Conservation (phyloP, 257 asterid species). For the Solanum megistacrolobum region DNA sequence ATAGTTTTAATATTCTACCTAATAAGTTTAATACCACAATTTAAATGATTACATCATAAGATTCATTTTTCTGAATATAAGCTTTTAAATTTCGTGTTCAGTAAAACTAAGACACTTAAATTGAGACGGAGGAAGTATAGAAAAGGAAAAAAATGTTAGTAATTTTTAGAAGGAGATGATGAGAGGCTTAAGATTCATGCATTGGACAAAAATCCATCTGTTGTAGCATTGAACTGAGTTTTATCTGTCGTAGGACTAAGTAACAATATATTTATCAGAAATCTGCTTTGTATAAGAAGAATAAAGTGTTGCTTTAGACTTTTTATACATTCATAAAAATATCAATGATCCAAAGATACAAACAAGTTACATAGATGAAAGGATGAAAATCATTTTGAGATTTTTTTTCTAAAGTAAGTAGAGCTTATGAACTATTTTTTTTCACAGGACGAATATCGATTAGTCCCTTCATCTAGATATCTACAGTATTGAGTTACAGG, state of each 20-base stretch:
- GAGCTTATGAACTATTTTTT: background rate
- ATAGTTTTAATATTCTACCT: background rate
- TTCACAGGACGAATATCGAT: background rate
- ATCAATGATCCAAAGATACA: background rate
- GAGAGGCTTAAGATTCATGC: background rate
- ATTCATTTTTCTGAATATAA: no score
- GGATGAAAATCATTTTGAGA: background rate
- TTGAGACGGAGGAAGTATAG: background rate
- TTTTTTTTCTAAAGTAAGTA: background rate
- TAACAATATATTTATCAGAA: background rate
- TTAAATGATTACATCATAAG: no score
- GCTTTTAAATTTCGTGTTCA: no score
- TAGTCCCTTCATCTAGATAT: constrained; percentile 2
- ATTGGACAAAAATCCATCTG: background rate
- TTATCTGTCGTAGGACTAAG: background rate
- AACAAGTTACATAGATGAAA: background rate
- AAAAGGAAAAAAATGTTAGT: background rate
- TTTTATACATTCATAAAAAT: background rate
- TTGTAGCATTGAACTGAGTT: background rate
- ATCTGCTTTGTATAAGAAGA: background rate
- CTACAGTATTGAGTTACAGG: background rate
- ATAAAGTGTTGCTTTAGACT: background rate
- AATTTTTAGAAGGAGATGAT: background rate
- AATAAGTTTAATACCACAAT: no score
- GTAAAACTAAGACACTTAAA: background rate